A percentile compares a stretch with the other conserved stretches of the same genome.
Evolutionary conservation across 305 asterid genomes (phyloP).

Genomic region (Solanum hybrid): DNA sequence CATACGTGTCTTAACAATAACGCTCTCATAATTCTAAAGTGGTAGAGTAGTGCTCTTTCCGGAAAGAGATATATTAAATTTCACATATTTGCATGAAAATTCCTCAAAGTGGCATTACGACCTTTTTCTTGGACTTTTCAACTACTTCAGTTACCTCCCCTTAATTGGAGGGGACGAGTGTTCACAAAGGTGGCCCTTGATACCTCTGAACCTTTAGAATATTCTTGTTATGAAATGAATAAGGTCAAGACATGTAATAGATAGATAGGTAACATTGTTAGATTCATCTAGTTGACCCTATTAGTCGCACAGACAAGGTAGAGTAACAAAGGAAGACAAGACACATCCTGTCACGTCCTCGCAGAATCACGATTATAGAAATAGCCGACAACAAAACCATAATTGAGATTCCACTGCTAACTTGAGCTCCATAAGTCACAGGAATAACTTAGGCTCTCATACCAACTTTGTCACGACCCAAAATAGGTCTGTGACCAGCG

Average conservation of each 20-base stretch:
- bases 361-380: too few relatives aligned
- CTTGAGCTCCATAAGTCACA: too few relatives aligned
- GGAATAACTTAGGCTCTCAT: too few relatives aligned
- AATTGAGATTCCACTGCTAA: too few relatives aligned
- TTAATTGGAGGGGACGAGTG: background rate
- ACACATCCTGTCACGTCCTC: too few relatives aligned
- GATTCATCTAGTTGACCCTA: too few relatives aligned
- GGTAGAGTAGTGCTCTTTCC: background rate
- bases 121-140: background rate
- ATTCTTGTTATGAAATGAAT: background rate
- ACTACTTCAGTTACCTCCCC: background rate
- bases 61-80: background rate
- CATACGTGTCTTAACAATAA: background rate
- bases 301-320: too few relatives aligned
- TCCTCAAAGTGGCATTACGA: background rate
- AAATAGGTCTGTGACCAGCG: rapidly evolving
- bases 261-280: too few relatives aligned
- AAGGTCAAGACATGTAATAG: background rate
- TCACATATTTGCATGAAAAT: background rate
- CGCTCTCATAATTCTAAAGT: background rate
- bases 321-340: too few relatives aligned
- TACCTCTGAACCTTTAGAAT: background rate
- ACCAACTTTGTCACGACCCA: background rate
- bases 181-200: background rate
- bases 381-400: too few relatives aligned